Base-by-base conservation (phyloP, 345 rosid genomes). In the Pistacia vera region DNA sequence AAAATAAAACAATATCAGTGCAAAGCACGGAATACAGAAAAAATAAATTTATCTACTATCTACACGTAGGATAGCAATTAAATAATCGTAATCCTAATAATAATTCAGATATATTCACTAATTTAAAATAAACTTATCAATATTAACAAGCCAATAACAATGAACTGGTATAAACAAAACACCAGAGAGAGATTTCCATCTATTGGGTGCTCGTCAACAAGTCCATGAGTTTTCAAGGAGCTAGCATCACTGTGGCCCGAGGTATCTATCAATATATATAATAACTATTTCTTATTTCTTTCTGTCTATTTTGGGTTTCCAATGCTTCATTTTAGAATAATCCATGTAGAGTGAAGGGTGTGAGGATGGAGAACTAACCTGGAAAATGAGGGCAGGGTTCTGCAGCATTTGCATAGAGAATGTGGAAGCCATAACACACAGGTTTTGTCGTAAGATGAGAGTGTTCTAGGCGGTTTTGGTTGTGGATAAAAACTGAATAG, bases 381-480 rank as follows among this genome's bases (percentile, higher is more conserved):
- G 91, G 66, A 78, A 80, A 46, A 80, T 54, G 77, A 84, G 77
- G 77, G 76, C 75, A 69, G 89, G 81, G 72, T 78, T 54, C 70
- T 83, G 85, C 44, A 87, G 75, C 86, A 75, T 74, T 80, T 88
- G 90, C 81, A 86, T 70, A 30, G 92, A 83, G 77, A 86, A 77
- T 4, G 81, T 35, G 33, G 90, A 83, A 46, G 95, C 95, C 95
- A 94, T 90, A 77, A 57, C 13, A 11, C 13, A 11, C 25, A 30
- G 60, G 60, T 68, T 2, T 68, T 4, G 16, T 33, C 10, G 25
- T 8, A 16, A 69, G 72, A 69, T 69, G 51, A 28, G 60, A 66
- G 56, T 48, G 18, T 6, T 5, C 17, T 13, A 14, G 54, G 25
- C 7, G 54, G 12, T 44, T 22, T n/a, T 59, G 46, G 46, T 7